Evolutionary conservation across 148 eudicot genomes (phyloP).

Genomic region (Vaccinium macrocarpon): DNA sequence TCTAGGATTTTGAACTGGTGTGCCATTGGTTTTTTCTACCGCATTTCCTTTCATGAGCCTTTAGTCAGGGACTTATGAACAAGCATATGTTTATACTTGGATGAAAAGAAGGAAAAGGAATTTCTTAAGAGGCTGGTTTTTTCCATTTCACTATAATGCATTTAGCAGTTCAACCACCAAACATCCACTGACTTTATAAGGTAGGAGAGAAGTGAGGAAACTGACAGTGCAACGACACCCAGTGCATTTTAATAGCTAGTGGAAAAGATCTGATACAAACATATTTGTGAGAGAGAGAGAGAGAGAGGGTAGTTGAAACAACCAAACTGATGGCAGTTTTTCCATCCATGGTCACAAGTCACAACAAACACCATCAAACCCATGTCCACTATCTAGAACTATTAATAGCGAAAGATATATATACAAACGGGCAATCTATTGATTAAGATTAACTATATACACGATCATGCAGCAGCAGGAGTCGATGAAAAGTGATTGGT

Average conservation of each 20-base stretch:
- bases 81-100: not conserved
- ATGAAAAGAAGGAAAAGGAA: not conserved
- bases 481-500: conserved; percentile 49
- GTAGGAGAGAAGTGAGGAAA: not conserved
- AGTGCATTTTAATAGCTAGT: not conserved
- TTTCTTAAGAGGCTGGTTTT: conserved; percentile 7
- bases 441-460: no score
- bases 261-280: not conserved
- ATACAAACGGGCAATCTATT: not conserved
- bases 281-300: not conserved
- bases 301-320: not conserved
- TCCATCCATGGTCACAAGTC: not conserved
- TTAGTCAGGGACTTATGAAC: not conserved
- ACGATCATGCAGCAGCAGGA: conserved; percentile 44
- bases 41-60: not conserved
- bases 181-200: not conserved
- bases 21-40: not conserved
- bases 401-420: not conserved
- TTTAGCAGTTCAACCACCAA: conserved; percentile 3
- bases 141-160: not conserved
- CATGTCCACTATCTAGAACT: not conserved
- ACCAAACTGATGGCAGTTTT: not conserved
- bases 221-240: not conserved
- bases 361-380: not conserved
- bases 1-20: not conserved